Evolutionary conservation across 2,329 filamentous ascomycete genomes (phyloP).

Genomic region (Thelonectria discophora): DNA sequence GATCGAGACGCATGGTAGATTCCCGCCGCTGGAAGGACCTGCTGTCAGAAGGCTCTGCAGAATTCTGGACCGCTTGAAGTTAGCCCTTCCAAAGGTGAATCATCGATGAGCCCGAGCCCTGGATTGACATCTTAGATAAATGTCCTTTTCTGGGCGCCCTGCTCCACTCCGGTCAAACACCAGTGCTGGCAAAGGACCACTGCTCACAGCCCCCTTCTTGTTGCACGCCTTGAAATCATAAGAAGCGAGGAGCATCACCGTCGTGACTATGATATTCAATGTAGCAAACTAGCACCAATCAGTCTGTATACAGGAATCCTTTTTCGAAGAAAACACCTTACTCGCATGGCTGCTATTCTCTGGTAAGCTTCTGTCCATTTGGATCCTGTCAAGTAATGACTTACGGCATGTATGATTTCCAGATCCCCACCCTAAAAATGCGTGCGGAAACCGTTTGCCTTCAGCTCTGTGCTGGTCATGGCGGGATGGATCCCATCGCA

Average conservation of each 20-base stretch:
- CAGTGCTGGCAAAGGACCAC: not conserved
- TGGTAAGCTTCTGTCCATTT: not conserved
- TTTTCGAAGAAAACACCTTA: not conserved
- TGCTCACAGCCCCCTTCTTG: not conserved
- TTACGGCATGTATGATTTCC: constrained; percentile 20
- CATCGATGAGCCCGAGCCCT: no score
- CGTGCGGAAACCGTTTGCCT: not conserved
- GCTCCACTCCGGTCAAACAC: constrained; percentile 7
- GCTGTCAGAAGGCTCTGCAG: no score
- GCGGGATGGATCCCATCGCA: constrained; percentile 16
- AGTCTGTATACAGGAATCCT: not conserved
- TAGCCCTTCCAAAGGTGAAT: no score
- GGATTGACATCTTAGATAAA: no score
- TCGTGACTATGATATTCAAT: constrained; percentile 13
- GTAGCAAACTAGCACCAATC: constrained; percentile 7
- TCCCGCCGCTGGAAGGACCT: no score
- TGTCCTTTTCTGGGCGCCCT: not conserved
- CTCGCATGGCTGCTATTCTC: constrained; percentile 11
- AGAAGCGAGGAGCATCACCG: constrained; percentile 6
- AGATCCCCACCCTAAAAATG: constrained; percentile 16
- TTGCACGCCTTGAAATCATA: constrained; percentile 11
- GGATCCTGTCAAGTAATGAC: not conserved
- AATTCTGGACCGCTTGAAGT: no score
- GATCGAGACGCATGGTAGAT: no score
- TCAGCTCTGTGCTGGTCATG: not conserved